Evolutionary conservation across 768 basidiomycete species (phyloP), one percentile per base, ranked within the genome.

Genomic region (Xanthoconium stramineum): DNA sequence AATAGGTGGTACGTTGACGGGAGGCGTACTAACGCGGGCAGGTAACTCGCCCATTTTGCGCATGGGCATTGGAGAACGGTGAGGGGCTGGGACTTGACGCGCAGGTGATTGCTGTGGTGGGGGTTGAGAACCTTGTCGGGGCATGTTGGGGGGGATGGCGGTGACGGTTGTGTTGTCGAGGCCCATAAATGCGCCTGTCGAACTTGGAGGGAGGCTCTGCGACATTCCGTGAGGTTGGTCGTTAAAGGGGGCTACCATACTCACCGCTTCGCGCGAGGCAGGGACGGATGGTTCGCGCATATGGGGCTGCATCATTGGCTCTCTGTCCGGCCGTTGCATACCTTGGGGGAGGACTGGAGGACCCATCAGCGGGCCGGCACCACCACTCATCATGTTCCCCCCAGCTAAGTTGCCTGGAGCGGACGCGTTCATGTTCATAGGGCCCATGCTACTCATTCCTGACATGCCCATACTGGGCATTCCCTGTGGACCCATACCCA

Each of bases 331-430:
- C 48, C 70, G 60, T 38, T 64, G 57, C 53, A 73, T 52, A 10
- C 52, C 24, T 15, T 69, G 69, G 5, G 69, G 69, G 39, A 72
- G 53, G 24, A 72, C 68, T 24, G 76, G 76, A 6, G 74, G 76
- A 12, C 74, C 74, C 76, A 76, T 77, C 43, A 75, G 54, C 24
- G 74, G 68, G 33, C 69, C 69, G 2, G 62, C 64, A 12, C 68
- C 65, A 19, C 65, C 69, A n/a, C 67, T 69, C 59, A 70, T 60
- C 45, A 69, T 56, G 24, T 61, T 63, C 6, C 63, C 63, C 2
- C 59, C 60, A 4, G 62, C 64, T 43, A 71, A 47, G 36, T 54
- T 63, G 51, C 63, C 48, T 7, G 61, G 55, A 13, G 47, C 47
- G 3, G 56, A 20, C 13, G 47, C 19, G 39, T 59, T 68, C 55